phyloP scores from a whole-genome alignment of 2,329 filamentous ascomycete genomes.

The Dothidotthia symphoricarpi region DNA sequence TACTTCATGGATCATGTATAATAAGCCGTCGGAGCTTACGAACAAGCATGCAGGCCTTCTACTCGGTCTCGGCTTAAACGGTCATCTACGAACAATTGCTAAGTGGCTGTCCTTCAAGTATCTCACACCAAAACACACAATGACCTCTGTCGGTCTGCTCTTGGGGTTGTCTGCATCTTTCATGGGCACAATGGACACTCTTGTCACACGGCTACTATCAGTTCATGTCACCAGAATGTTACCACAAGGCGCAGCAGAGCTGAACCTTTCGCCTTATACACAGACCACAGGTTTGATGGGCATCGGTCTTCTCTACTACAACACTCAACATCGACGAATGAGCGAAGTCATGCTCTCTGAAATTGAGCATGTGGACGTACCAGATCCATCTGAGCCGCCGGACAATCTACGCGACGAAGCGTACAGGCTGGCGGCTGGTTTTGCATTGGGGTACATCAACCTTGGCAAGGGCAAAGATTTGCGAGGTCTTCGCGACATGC shows the following conservation, averaged over 20 bases:
- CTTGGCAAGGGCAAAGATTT: constrained; percentile 86
- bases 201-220: constrained; percentile 88
- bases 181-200: constrained; percentile 93
- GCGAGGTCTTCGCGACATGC: constrained; percentile 89
- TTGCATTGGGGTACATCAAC: constrained; percentile 92
- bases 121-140: constrained; percentile 96
- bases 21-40: constrained; percentile 88
- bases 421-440: constrained; percentile 92
- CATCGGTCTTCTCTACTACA: constrained; percentile 89
- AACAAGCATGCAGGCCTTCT: constrained; percentile 96
- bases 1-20: constrained; percentile 98
- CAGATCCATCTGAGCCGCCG: constrained; percentile 66
- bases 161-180: constrained; percentile 91
- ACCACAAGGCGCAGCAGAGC: constrained; percentile 84
- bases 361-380: constrained; percentile 82
- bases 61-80: constrained; percentile 86
- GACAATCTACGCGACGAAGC: constrained; percentile 87
- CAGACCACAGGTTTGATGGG: constrained; percentile 98
- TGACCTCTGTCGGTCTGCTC: constrained; percentile 96
- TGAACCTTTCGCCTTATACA: constrained; percentile 88
- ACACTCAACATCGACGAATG: constrained; percentile 96
- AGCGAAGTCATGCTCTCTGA: constrained; percentile 98
- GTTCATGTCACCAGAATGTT: constrained; percentile 96
- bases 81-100: constrained; percentile 87
- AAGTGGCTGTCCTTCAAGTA: constrained; percentile 99